Conservation (phyloP, 495 filamentous ascomycete species). For the Xanthoparmelia taractica region DNA sequence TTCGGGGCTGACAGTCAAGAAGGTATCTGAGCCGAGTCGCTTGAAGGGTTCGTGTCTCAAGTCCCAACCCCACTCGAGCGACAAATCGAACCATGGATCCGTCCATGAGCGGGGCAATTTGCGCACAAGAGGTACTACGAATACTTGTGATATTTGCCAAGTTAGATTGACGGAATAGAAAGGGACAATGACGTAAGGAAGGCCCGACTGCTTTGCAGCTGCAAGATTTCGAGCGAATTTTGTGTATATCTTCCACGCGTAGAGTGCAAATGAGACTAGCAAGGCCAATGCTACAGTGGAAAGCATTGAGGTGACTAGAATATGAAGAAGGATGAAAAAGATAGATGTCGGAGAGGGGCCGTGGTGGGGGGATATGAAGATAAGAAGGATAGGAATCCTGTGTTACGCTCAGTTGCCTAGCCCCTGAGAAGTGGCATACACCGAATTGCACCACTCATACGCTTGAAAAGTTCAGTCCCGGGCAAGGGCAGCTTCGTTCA, state of each 20-base stretch:
- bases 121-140: slow-evolving; percentile 13
- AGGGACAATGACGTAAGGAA: slow-evolving; percentile 35
- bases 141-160: slow-evolving; percentile 18
- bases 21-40: slow-evolving; percentile 38
- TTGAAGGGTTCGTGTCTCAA: slow-evolving; percentile 35
- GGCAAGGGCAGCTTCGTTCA: not conserved
- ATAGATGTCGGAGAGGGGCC: not conserved
- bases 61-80: slow-evolving; percentile 36
- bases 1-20: slow-evolving; percentile 48
- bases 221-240: slow-evolving; percentile 13
- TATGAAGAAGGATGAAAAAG: not conserved
- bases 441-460: not conserved
- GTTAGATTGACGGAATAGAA: slow-evolving; percentile 30
- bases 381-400: too few relatives aligned
- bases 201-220: slow-evolving; percentile 24
- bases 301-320: slow-evolving; percentile 2
- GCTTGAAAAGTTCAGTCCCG: not conserved
- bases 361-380: not conserved
- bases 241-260: slow-evolving; percentile 9
- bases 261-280: slow-evolving; percentile 3
- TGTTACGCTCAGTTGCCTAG: too few relatives aligned
- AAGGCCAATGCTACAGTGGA: slow-evolving; percentile 8
- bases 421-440: not conserved
- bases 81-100: slow-evolving; percentile 19
- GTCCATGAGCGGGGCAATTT: slow-evolving; percentile 20